Base-by-base conservation (phyloP, 169 alveolate genomes). In the Plasmodium falciparum region DNA sequence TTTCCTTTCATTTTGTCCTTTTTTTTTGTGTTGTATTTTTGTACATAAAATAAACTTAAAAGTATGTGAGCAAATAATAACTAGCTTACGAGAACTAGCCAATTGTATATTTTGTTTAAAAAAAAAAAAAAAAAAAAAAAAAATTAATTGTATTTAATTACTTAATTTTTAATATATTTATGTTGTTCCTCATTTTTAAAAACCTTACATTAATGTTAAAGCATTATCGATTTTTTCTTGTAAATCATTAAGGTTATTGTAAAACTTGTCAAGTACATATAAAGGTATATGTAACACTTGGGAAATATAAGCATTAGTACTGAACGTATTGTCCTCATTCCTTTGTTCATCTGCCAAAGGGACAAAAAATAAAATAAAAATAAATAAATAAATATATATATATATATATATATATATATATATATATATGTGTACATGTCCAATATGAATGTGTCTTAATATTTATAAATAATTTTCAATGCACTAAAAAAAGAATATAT, bases 221-320 rank as follows among this genome's bases (percentile, higher is more conserved):
- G 33, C 9, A 22, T 67, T 11, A 47, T 80, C 33, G 13, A 80
- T 80, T 59, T 80, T 80, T 4, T 71, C 65, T 47, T 50, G 20
- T 33, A 80, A 43, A 22, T 80, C 72, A 20, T 58, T 49, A 24
- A 80, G 24, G 20, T 45, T 49, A 13, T 39, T 13, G 62, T 80
- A 67, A 52, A 80, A 80, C 22, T 80, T 80, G 56, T 80, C 75
- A 33, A 80, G 65, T 26, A 80, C 90, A 71, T 26, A 80, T 29
- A 80, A 8, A 33, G 90, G 90, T n/a, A 80, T 47, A 67, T 80
- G 72, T 24, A 80, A 39, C 15, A 63, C 73, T 24, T 80, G 73
- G 47, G 66, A 66, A 26, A 80, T 80, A 63, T 67, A 80, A 3
- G 67, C n/a, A 22, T 80, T 80, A 15, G 90, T 52, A 3, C 73